A percentile compares a stretch with the other conserved stretches of the same genome.
phyloP scores from a whole-genome alignment of 192 early-diverging fungal genomes.

The Funneliformis geosporum region DNA sequence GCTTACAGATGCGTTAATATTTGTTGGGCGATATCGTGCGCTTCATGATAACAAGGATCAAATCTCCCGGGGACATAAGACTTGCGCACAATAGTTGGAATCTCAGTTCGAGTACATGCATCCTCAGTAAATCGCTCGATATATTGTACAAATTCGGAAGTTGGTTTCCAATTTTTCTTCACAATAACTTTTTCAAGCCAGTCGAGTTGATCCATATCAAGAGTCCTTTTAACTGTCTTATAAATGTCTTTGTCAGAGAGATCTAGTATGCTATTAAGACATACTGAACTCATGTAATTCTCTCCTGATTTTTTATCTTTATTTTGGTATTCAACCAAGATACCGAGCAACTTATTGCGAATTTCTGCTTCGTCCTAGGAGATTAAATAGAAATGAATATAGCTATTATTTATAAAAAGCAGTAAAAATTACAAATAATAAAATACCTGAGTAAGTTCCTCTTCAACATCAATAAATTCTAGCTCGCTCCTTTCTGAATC shows the following conservation, averaged over 20 bases:
- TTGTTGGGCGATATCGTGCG: too few relatives aligned
- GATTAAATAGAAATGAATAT: too few relatives aligned
- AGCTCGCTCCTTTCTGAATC: too few relatives aligned
- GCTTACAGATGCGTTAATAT: too few relatives aligned
- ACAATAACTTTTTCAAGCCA: constrained; percentile 14
- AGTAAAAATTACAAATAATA: too few relatives aligned
- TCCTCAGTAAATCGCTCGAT: constrained; percentile 22
- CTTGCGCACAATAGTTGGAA: too few relatives aligned
- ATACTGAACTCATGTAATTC: constrained; percentile 2
- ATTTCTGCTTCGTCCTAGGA: constrained; percentile 12
- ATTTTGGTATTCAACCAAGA: not conserved
- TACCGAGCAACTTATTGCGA: constrained; percentile 14
- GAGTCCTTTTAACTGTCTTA: not conserved
- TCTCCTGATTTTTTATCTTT: not conserved
- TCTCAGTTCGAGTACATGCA: not conserved
- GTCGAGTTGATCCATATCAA: constrained; percentile 1
- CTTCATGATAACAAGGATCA: too few relatives aligned
- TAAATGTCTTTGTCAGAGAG: constrained; percentile 9
- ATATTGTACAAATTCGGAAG: not conserved
- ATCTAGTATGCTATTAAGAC: constrained; percentile 21
- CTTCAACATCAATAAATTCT: too few relatives aligned
- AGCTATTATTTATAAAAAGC: too few relatives aligned
- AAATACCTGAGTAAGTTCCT: too few relatives aligned
- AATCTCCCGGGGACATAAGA: too few relatives aligned
- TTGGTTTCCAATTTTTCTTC: constrained; percentile 19